Evolutionary conservation across 352 stramenopile genomes (phyloP).

Genomic region (Pythium brassicae): DNA sequence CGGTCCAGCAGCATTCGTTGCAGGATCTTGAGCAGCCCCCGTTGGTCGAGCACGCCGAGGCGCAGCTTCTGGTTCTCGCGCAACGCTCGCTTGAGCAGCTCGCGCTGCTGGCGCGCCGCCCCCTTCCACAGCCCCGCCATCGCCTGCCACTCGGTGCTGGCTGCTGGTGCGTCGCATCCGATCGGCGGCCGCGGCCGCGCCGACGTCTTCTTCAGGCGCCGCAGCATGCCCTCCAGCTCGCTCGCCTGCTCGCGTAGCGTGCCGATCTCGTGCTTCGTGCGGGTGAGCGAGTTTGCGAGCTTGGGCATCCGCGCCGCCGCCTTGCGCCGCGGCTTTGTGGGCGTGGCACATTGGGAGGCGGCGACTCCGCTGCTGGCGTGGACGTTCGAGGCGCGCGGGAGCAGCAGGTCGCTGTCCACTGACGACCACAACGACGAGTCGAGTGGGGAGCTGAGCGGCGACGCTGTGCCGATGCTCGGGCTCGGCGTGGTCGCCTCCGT

Average conservation of each 20-base stretch:
- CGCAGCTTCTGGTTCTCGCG: constrained; percentile 34
- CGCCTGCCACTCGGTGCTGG: background rate
- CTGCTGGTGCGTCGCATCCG: background rate
- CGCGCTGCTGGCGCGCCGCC: constrained; percentile 25
- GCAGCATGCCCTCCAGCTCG: constrained; percentile 29
- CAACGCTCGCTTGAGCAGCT: constrained; percentile 22
- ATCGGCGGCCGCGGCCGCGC: background rate
- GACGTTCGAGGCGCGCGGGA: background rate
- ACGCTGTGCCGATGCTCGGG: background rate
- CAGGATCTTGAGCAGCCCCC: constrained; percentile 21
- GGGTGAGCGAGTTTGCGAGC: constrained; percentile 15
- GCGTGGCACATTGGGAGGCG: background rate
- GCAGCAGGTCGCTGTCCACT: too few species aligned
- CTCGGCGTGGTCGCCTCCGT: background rate
- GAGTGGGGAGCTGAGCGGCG: background rate
- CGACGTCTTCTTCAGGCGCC: constrained; percentile 14
- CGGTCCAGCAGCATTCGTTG: constrained; percentile 29
- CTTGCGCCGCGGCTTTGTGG: background rate
- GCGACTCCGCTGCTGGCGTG: background rate
- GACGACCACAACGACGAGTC: too few species aligned
- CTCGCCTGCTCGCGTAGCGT: constrained; percentile 25
- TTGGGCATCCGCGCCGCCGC: background rate
- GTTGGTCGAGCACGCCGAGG: constrained; percentile 24
- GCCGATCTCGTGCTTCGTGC: constrained; percentile 37
- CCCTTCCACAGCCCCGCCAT: constrained; percentile 19